These are phyloP conservation scores for Nakaseomyces sp. DNA, from an alignment of 1,139 yeast genomes.

Conservation along the genomic window DNA sequence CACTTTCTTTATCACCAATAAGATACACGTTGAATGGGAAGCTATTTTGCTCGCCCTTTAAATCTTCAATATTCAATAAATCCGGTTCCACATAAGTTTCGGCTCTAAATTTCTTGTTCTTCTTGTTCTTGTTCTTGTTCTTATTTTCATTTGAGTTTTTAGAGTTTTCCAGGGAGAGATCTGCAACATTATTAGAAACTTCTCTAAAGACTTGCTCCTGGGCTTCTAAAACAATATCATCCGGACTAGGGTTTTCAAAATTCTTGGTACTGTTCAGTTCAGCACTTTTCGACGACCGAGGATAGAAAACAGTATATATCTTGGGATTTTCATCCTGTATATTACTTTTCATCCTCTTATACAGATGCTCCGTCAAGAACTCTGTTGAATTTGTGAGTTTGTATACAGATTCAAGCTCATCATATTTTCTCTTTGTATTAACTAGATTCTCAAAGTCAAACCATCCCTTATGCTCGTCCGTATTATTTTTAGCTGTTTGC, in stretches of 20 bases:
- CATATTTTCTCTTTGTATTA: neutral
- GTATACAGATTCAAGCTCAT: neutral
- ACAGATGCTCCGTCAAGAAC: neutral
- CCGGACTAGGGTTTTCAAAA: conserved; percentile 73
- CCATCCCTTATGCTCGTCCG: too few relatives aligned
- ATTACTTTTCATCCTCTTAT: neutral
- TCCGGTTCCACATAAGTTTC: conserved; percentile 3
- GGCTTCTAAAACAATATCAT: conserved; percentile 58
- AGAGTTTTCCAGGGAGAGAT: neutral
- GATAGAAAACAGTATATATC: conserved; percentile 19
- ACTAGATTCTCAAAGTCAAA: neutral
- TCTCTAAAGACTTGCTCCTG: conserved; percentile 42
- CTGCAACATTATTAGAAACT: neutral
- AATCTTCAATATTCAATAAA: neutral
- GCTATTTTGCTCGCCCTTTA: neutral
- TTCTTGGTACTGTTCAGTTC: conserved; percentile 42
- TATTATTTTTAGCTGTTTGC: too few relatives aligned
- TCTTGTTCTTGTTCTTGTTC: too few relatives aligned
- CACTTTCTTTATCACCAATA: conserved; percentile 89
- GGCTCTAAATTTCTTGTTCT: neutral
- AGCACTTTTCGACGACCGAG: conserved; percentile 14
- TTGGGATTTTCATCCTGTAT: neutral
- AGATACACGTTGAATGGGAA: conserved; percentile 19
- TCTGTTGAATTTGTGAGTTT: neutral
- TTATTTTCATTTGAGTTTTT: too few relatives aligned